Evolutionary conservation across 163 green algal species (phyloP).

Genomic region (Volvox carteri): DNA sequence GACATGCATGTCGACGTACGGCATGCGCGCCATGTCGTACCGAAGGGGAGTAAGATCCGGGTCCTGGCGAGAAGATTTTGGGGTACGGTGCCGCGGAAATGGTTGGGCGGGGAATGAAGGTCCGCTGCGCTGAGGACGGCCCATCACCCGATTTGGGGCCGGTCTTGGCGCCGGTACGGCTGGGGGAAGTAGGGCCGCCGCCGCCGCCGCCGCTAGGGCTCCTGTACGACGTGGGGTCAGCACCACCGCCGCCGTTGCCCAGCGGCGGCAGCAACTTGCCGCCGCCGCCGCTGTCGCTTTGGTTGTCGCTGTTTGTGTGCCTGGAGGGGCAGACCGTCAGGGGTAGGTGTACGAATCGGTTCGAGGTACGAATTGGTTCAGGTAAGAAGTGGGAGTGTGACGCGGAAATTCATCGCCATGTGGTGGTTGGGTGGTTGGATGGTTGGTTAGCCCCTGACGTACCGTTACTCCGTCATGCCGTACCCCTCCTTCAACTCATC

Average conservation of each 20-base stretch:
- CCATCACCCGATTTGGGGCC: neutral
- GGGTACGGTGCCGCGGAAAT: constrained; percentile 29
- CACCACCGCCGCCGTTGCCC: neutral
- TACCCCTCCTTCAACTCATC: no score
- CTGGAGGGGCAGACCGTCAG: no score
- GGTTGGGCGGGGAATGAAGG: constrained; percentile 17
- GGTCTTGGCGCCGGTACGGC: neutral
- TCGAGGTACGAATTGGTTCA: no score
- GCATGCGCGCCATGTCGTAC: no score
- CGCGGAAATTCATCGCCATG: no score
- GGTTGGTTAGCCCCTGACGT: no score
- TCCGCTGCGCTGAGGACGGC: neutral
- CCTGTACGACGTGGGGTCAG: neutral
- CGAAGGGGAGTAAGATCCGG: constrained; percentile 54
- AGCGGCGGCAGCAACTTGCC: neutral
- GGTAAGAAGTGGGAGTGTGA: no score
- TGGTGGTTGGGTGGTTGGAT: no score
- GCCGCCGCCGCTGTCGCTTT: neutral
- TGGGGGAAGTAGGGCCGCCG: constrained; percentile 1
- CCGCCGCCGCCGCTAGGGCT: neutral
- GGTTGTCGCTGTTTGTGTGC: no score
- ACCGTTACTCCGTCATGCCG: no score
- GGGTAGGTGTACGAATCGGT: no score
- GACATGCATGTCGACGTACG: no score
- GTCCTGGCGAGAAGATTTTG: constrained; percentile 55